Evolutionary conservation across 352 stramenopile genomes (phyloP).

Genomic region (Sclerospora graminicola): DNA sequence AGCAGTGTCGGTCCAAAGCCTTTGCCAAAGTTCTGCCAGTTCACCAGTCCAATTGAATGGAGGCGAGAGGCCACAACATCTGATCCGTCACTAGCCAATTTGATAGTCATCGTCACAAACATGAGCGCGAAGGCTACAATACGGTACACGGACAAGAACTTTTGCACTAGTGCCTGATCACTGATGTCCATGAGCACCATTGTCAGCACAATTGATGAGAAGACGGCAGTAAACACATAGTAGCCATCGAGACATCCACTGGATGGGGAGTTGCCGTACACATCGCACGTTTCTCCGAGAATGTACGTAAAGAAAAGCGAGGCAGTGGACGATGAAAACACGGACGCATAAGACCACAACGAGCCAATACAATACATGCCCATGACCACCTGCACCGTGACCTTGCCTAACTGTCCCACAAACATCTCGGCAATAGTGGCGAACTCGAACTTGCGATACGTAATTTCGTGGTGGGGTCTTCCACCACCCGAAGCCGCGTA

Average conservation of each 20-base stretch:
- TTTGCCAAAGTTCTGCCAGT: constrained; percentile 75
- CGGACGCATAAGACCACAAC: constrained; percentile 75
- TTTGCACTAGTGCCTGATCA: constrained; percentile 72
- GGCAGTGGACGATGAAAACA: constrained; percentile 79
- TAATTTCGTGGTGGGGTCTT: constrained; percentile 52
- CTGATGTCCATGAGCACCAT: constrained; percentile 83
- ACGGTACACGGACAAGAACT: constrained; percentile 73
- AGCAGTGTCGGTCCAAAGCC: constrained; percentile 73
- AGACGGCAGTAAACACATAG: constrained; percentile 70
- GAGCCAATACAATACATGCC: constrained; percentile 66
- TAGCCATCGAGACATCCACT: constrained; percentile 52
- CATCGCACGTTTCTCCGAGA: constrained; percentile 50
- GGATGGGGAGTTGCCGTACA: constrained; percentile 37
- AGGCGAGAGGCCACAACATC: constrained; percentile 34
- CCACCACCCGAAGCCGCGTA: constrained; percentile 38
- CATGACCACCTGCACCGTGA: constrained; percentile 60
- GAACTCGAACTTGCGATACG: constrained; percentile 84
- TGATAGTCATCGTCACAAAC: constrained; percentile 66
- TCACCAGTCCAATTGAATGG: constrained; percentile 38
- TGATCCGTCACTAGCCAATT: constrained; percentile 47
- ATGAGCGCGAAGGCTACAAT: constrained; percentile 72
- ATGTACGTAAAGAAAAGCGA: constrained; percentile 75
- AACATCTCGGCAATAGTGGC: constrained; percentile 77
- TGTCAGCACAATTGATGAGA: constrained; percentile 57
- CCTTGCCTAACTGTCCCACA: constrained; percentile 55